These are phyloP conservation scores for Venturia carpophila DNA, from an alignment of 2,329 filamentous ascomycete genomes.

Conservation along the genomic window DNA sequence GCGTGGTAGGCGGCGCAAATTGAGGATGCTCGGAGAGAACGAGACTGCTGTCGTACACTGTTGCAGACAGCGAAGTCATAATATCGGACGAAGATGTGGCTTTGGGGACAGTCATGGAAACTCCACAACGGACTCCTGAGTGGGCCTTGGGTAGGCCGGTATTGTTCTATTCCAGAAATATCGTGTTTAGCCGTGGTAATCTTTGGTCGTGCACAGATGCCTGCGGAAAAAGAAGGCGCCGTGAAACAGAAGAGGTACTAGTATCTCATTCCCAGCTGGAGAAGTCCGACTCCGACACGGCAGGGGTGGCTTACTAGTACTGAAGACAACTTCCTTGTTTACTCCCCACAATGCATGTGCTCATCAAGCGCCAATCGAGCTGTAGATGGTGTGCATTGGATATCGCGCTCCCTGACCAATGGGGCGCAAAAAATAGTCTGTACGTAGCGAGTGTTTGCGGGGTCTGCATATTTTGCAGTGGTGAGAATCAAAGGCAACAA, in stretches of 20 bases:
- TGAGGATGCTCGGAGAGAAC: slow-evolving; percentile 9
- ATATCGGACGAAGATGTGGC: neutral
- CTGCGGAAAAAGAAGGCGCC: neutral
- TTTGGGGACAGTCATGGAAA: neutral
- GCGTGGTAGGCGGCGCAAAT: slow-evolving; percentile 11
- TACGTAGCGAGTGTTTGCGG: neutral
- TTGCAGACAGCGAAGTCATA: neutral
- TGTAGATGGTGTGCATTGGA: neutral
- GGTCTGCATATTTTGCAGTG: neutral
- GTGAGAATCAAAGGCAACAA: neutral
- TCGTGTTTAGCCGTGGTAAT: neutral
- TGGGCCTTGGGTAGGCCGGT: neutral
- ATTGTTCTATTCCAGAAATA: neutral
- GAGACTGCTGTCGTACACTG: slow-evolving; percentile 9
- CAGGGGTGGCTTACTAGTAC: neutral
- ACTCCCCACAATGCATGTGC: neutral
- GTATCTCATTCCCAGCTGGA: too few relatives aligned
- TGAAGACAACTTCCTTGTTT: neutral
- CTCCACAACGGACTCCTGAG: neutral
- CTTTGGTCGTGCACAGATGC: neutral
- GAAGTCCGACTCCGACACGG: neutral
- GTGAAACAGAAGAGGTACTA: neutral
- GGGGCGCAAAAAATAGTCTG: neutral
- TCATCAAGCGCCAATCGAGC: slow-evolving; percentile 2
- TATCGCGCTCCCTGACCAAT: neutral